Evolutionary conservation across 192 early-diverging fungal genomes (phyloP), one percentile per base, ranked within the genome.

Genomic region (Podila epicladia): DNA sequence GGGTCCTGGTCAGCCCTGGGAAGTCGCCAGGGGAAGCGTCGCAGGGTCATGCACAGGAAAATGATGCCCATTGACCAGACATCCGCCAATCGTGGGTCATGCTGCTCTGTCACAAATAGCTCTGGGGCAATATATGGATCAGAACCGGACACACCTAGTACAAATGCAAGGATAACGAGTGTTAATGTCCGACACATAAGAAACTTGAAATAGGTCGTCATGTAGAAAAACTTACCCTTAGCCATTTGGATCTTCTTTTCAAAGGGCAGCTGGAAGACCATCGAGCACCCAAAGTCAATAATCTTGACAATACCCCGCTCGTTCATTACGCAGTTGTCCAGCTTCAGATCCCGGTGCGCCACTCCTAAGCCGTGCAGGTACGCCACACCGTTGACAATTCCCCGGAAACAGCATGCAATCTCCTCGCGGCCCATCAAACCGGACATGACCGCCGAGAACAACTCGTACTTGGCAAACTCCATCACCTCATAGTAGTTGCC

Each of bases 61-160:
- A 97, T 95, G 64, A 98, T 95, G 50, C 95, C 97, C 33, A 91
- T 71, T 7, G 93, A 92, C 97, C 97, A 98, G 17, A 98, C 84
- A 83, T 98, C 97, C 0, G 95, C 91, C 17, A 85, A 73, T 63
- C 94, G 91, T 9, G 92, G 91, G 68, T 96, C 94, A 72, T 98
- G 96, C 33, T 91, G 88, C 20, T 85, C 85, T 13, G 87, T 86
- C 24, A 74, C 74, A 68, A 94, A 92, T 26, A 89, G 85, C 80
- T 98, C 97, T 33, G 97, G 97, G 0, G 95, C 96, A 86, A 98
- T 98, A 83, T 97, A 98, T 12, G 97, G 97, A 51, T 96, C 97
- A 15, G 93, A 95, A 9, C 97, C 97, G 74, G 87, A 93, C 20
- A 95, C 85, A 12, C 97, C 97, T 75, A 86, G 12, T 68, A 82